A percentile compares a stretch with the other conserved stretches of the same genome.
Evolutionary conservation across 2,329 filamentous ascomycete species (phyloP).

Genomic region (Cladophialophora psammophila): DNA sequence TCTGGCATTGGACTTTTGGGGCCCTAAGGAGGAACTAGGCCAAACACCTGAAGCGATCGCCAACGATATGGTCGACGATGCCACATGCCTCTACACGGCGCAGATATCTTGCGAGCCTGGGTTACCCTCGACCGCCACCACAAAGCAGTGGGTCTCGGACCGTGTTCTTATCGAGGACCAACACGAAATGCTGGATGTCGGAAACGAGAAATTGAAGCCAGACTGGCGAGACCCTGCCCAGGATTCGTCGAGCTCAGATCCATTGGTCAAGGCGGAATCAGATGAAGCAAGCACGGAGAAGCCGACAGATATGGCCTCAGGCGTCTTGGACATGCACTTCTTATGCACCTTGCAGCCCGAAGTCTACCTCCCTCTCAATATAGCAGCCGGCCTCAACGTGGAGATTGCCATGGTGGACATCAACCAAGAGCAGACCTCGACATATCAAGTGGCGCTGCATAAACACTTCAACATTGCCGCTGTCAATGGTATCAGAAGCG

Average conservation of each 20-base stretch:
- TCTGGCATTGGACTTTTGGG: conserved; percentile 54
- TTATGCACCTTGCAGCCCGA: conserved; percentile 53
- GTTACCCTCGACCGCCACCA: conserved; percentile 53
- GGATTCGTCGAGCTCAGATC: conserved; percentile 12
- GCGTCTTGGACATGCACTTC: conserved; percentile 53
- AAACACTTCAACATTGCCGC: conserved; percentile 14
- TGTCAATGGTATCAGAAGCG: conserved; percentile 38
- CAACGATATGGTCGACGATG: conserved; percentile 37
- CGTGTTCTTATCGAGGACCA: conserved; percentile 45
- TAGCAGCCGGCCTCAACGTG: conserved; percentile 51
- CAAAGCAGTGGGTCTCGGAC: conserved; percentile 52
- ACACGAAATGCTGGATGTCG: conserved; percentile 47
- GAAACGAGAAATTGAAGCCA: conserved; percentile 49
- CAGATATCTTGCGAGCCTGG: conserved; percentile 55
- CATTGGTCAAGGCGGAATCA: conserved; percentile 40
- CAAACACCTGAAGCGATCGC: conserved; percentile 41
- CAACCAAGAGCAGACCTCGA: conserved; percentile 37
- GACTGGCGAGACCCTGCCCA: conserved; percentile 41
- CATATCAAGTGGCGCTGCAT: conserved; percentile 38
- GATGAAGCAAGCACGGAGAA: conserved; percentile 49
- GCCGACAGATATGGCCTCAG: conserved; percentile 45
- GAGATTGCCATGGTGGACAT: conserved; percentile 50
- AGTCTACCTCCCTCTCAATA: conserved; percentile 52
- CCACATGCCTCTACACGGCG: conserved; percentile 45
- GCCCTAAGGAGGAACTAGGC: conserved; percentile 33